Base-by-base conservation (phyloP, 805 yeast genomes). In the Ogataea methylovora region DNA sequence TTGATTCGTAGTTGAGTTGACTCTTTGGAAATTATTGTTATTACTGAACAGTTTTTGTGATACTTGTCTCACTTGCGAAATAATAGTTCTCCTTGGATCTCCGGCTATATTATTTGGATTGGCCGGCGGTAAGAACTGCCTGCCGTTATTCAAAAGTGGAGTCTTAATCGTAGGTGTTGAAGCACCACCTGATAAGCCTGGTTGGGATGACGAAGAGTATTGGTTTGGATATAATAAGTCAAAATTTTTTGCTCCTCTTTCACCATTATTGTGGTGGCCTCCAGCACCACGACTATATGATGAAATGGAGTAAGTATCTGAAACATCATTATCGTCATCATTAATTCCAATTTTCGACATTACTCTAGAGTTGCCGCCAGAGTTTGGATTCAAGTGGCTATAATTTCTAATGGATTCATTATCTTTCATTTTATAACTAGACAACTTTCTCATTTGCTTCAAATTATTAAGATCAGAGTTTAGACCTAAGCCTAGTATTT, bases 11-110 rank as follows among this genome's bases (percentile, higher is more conserved):
- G n/a, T n/a, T n/a, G n/a, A n/a, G n/a, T 21, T 21, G 9, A 31
- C 24, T 19, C 41, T 29, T 7, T 30, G 33, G 23, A 8, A 21
- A 10, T 21, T 10, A 10, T 31, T 33, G 6, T 37, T 35, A 15
- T 40, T 39, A 27, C 36, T 43, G 29, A 51, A 50, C 11, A 51
- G 30, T 29, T 42, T 46, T 24, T 49, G 54, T 2, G 58, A 53
- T 3, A 54, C 56, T 31, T 51, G 46, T 24, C 57, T 36, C 2
- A 53, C 56, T 32, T 53, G 52, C 0, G 58, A 54, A 2, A 51
- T 43, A 16, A 45, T 44, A n/a, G 38, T 39, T 15, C 30, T 37
- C 31, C 17, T 45, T 18, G 35, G 42, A 8, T 36, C 35, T 8
- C 12, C 8, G 4, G 19, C 11, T 5, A 6, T 14, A 14, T 25